phyloP scores from a whole-genome alignment of 2,329 filamentous ascomycete genomes.

The Diplodia mutila region DNA sequence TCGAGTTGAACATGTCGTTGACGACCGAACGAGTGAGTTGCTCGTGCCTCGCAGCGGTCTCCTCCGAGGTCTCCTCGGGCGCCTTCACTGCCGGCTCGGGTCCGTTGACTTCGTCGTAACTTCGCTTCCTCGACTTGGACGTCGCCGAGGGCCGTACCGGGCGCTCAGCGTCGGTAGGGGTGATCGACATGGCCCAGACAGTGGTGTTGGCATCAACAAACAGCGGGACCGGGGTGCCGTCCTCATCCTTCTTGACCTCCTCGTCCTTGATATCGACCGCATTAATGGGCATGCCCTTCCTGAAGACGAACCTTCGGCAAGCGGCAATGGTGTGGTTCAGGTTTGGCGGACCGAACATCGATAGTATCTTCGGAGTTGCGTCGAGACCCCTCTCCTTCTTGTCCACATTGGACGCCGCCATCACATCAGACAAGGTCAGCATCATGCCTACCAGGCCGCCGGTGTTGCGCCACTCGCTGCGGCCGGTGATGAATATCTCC shows the following conservation, averaged over 20 bases:
- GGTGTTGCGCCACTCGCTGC: conserved; percentile 71
- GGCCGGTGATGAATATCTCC: conserved; percentile 82
- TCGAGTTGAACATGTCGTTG: conserved; percentile 77
- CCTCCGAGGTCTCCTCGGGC: conserved; percentile 30
- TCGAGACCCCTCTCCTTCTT: conserved; percentile 37
- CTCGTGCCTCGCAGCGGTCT: conserved; percentile 49
- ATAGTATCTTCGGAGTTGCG: conserved; percentile 34
- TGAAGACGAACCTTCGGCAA: conserved; percentile 80
- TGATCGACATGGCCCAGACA: conserved; percentile 79
- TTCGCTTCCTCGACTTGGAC: conserved; percentile 29
- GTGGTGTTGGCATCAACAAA: conserved; percentile 69
- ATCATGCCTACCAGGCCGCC: conserved; percentile 86
- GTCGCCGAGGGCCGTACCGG: conserved; percentile 25
- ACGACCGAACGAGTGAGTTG: conserved; percentile 65
- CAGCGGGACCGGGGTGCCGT: conserved; percentile 57
- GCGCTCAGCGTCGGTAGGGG: conserved; percentile 32
- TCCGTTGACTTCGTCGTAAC: conserved; percentile 38
- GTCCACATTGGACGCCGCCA: conserved; percentile 51
- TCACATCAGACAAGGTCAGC: conserved; percentile 76
- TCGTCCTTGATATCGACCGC: conserved; percentile 65
- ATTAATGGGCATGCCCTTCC: conserved; percentile 76
- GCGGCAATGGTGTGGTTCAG: conserved; percentile 81
- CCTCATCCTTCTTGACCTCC: conserved; percentile 34
- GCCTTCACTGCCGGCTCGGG: conserved; percentile 36
- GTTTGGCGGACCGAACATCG: conserved; percentile 81